A percentile compares a stretch with the other conserved stretches of the same genome.
Conservation (phyloP, 2,329 filamentous ascomycete genomes). For the Ophiocordyceps camponoti-rufipedis region DNA sequence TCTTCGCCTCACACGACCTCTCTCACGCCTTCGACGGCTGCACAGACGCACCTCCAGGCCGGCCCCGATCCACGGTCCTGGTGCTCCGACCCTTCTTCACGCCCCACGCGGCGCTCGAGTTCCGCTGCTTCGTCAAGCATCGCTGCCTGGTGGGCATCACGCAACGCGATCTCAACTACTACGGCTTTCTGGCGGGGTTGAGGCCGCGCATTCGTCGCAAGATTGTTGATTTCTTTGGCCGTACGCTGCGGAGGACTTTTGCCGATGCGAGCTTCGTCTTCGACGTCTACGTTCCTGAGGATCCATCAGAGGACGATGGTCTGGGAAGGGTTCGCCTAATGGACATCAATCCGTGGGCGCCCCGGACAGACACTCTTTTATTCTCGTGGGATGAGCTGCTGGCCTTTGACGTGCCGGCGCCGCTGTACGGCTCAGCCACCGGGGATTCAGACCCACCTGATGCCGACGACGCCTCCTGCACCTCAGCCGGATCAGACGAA, state of each 20-base stretch:
- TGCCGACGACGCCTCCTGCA: no score
- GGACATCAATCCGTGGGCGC: constrained; percentile 91
- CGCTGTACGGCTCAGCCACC: constrained; percentile 29
- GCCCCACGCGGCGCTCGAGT: constrained; percentile 81
- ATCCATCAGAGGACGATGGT: constrained; percentile 31
- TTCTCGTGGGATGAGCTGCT: constrained; percentile 85
- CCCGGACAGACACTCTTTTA: constrained; percentile 69
- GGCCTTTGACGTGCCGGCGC: constrained; percentile 43
- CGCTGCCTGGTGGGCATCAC: constrained; percentile 64
- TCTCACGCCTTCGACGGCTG: constrained; percentile 78
- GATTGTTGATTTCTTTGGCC: constrained; percentile 61
- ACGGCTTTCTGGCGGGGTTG: constrained; percentile 55
- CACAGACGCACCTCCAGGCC: constrained; percentile 18
- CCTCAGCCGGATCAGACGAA: constrained; percentile 7
- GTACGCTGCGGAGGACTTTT: constrained; percentile 57
- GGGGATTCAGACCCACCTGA: constrained; percentile 1
- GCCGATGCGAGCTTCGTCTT: constrained; percentile 74
- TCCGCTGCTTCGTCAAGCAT: constrained; percentile 84
- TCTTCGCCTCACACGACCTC: constrained; percentile 86
- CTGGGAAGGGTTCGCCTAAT: constrained; percentile 68
- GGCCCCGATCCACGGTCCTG: constrained; percentile 53
- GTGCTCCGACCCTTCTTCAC: constrained; percentile 78
- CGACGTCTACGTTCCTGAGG: constrained; percentile 77
- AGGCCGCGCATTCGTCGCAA: constrained; percentile 46
- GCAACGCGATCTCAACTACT: constrained; percentile 82